These are phyloP conservation scores for Fraxinus sp. DNA, from an alignment of 305 asterid genomes.

Conservation along the genomic window DNA sequence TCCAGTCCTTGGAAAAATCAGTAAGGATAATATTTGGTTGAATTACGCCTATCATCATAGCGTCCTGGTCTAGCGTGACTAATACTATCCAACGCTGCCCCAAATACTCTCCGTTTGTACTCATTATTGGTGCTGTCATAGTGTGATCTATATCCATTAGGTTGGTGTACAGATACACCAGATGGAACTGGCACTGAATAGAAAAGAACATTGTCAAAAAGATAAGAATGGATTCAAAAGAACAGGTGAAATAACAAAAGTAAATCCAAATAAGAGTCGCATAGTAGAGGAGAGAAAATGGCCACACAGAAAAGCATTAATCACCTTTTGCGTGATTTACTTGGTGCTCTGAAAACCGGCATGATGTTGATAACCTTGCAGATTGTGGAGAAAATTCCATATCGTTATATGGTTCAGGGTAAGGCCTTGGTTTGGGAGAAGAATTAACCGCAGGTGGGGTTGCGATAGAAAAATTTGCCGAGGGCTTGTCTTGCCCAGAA, in stretches of 20 bases:
- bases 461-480: constrained; percentile 34
- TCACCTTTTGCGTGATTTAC: constrained; percentile 53
- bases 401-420: constrained; percentile 38
- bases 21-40: constrained; percentile 38
- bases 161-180: constrained; percentile 58
- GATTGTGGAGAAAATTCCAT: constrained; percentile 48
- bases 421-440: constrained; percentile 55
- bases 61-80: constrained; percentile 52
- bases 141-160: constrained; percentile 62
- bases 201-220: constrained; percentile 35
- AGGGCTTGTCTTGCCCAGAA: constrained; percentile 74
- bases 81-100: constrained; percentile 56
- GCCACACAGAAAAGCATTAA: constrained; percentile 25
- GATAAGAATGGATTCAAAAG: constrained; percentile 17
- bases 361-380: constrained; percentile 38
- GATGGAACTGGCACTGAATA: constrained; percentile 52
- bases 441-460: constrained; percentile 35
- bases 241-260: background rate
- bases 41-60: constrained; percentile 50
- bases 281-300: constrained; percentile 13
- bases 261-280: background rate
- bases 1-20: constrained; percentile 25
- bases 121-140: constrained; percentile 52
- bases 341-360: constrained; percentile 51
- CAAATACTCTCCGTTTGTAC: constrained; percentile 64